Percentiles rank a stretch among this genome's conserved stretches.
Evolutionary conservation across 208 protist species (phyloP).

Genomic region (Leishmania tropica): DNA sequence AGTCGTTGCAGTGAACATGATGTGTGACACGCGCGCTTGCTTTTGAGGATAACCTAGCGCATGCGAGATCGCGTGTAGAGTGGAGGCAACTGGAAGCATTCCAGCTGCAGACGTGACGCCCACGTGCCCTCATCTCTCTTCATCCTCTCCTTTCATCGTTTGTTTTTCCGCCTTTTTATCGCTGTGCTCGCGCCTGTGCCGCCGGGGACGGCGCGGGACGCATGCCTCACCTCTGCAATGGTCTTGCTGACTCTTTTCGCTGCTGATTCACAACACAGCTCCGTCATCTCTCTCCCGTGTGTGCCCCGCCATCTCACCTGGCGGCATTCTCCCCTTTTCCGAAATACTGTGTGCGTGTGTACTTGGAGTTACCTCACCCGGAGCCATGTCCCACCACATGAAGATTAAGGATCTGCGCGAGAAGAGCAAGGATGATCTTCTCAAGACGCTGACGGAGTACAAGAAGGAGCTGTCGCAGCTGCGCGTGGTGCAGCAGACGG

Average conservation of each 20-base stretch:
- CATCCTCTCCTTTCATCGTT: not conserved
- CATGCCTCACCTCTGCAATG: not conserved
- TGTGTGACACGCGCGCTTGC: not conserved
- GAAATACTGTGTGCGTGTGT: not conserved
- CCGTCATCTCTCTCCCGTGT: not conserved
- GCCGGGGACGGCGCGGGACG: not conserved
- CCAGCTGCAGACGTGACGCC: not conserved
- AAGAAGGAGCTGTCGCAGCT: slow-evolving; percentile 98
- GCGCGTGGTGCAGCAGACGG: slow-evolving; percentile 96
- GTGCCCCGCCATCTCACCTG: not conserved
- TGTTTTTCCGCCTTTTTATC: not conserved
- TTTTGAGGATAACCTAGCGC: not conserved
- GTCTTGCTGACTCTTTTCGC: not conserved
- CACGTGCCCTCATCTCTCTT: not conserved
- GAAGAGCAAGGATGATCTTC: slow-evolving; percentile 96
- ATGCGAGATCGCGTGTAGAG: not conserved
- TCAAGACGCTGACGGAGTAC: slow-evolving; percentile 96
- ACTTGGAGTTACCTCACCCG: slow-evolving; percentile 6
- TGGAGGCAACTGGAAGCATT: not conserved
- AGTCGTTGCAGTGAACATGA: not conserved
- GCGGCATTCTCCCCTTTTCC: not conserved
- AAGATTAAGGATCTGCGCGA: slow-evolving; percentile 93
- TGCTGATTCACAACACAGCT: not conserved
- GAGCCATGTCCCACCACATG: slow-evolving; percentile 81
- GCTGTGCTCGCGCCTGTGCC: not conserved